phyloP scores from a whole-genome alignment of 169 alveolate species.

The Babesia gibsoni region DNA sequence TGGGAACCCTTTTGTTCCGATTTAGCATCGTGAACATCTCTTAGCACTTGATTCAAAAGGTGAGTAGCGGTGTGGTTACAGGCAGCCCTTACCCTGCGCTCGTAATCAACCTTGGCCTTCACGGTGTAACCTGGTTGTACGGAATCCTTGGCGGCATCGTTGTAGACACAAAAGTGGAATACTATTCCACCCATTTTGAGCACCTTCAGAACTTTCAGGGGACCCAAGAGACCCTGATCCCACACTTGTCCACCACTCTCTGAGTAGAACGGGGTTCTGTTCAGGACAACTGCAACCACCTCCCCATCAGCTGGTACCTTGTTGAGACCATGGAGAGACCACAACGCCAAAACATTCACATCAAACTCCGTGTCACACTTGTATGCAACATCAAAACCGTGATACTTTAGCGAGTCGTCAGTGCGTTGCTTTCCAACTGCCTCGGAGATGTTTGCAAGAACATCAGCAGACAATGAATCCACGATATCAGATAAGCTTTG shows the following conservation, averaged over 20 bases:
- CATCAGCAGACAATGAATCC: conserved; percentile 71
- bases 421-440: conserved; percentile 41
- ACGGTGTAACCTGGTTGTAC: conserved; percentile 6
- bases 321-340: conserved; percentile 58
- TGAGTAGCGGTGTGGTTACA: conserved; percentile 93
- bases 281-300: conserved; percentile 78
- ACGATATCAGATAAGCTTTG: conserved; percentile 40
- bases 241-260: conserved; percentile 86
- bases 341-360: conserved; percentile 68
- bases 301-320: conserved; percentile 30
- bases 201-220: conserved; percentile 77
- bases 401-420: conserved; percentile 66
- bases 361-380: conserved; percentile 52
- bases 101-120: conserved; percentile 72
- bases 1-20: conserved; percentile 83
- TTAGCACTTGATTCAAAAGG: conserved; percentile 82
- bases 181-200: conserved; percentile 84
- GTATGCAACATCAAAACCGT: conserved; percentile 6
- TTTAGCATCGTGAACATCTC: conserved; percentile 66
- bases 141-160: not conserved
- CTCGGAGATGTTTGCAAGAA: conserved; percentile 54
- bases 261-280: conserved; percentile 83
- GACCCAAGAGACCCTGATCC: conserved; percentile 72
- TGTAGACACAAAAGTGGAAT: conserved; percentile 79
- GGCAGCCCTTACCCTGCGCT: conserved; percentile 83